A percentile compares a stretch with the other conserved stretches of the same genome.
Conservation (phyloP, 176 grass and related monocot genomes). For the Aegilops sharonensis region DNA sequence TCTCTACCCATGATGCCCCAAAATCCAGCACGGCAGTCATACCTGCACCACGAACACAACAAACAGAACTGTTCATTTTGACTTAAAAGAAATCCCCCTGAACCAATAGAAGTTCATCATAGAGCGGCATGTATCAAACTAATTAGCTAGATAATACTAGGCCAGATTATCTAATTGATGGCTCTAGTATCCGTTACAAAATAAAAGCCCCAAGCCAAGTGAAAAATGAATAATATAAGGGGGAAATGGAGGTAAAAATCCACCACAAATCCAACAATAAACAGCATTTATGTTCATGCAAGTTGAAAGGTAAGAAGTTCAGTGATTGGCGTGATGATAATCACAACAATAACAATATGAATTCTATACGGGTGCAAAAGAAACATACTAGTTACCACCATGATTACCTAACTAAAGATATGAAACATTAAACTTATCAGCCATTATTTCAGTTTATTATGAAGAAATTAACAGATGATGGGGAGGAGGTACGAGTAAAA, state of each 20-base stretch:
- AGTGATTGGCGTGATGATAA: neutral
- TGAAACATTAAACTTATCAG: neutral
- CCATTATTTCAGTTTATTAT: neutral
- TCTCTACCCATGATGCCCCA: constrained; percentile 93
- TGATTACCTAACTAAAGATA: neutral
- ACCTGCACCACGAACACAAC: constrained; percentile 50
- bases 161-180: neutral
- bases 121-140: neutral
- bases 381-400: neutral
- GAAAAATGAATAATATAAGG: neutral
- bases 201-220: constrained; percentile 1
- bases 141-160: constrained; percentile 14
- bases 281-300: constrained; percentile 1
- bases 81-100: neutral
- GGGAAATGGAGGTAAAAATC: neutral
- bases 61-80: constrained; percentile 19
- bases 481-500: neutral
- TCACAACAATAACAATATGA: neutral
- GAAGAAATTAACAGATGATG: neutral
- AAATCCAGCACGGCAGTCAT: constrained; percentile 92
- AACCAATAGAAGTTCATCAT: neutral
- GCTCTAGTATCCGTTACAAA: neutral
- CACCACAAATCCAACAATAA: neutral
- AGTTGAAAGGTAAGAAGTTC: constrained; percentile 9
- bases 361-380: neutral